Evolutionary conservation across 768 basidiomycete genomes (phyloP).

Genomic region (Tricholoma hemisulphureum): DNA sequence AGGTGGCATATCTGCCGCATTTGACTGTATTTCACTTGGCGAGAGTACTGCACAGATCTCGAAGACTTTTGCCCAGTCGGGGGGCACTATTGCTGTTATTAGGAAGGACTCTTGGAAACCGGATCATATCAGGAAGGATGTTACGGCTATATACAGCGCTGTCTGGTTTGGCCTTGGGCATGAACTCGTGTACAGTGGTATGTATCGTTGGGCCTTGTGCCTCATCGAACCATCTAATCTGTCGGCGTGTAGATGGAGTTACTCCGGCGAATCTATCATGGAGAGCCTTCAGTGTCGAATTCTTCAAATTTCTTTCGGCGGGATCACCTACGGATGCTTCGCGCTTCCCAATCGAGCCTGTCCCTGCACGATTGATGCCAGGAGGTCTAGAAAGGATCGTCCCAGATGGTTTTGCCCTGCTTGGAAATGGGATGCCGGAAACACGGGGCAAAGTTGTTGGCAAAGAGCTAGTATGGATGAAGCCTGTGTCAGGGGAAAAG

Average conservation of each 20-base stretch:
- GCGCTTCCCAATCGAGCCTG: conserved; percentile 24
- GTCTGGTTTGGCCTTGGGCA: conserved; percentile 35
- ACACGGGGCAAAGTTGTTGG: not conserved
- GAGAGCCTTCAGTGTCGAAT: conserved; percentile 30
- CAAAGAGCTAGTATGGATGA: conserved; percentile 1
- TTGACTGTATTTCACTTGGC: conserved; percentile 36
- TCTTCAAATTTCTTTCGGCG: conserved; percentile 30
- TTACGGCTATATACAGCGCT: conserved; percentile 28
- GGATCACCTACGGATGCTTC: conserved; percentile 14
- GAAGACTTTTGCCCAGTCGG: conserved; percentile 25
- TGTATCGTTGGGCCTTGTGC: not conserved
- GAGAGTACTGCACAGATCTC: conserved; percentile 29
- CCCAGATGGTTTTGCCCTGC: conserved; percentile 26
- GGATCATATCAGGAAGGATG: conserved; percentile 23
- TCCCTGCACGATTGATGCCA: conserved; percentile 33
- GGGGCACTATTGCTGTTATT: conserved; percentile 32
- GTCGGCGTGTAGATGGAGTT: conserved; percentile 15
- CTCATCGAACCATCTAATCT: not conserved
- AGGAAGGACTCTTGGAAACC: conserved; percentile 24
- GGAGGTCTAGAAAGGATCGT: conserved; percentile 28
- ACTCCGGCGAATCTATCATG: conserved; percentile 22
- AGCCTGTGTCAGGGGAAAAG: not conserved
- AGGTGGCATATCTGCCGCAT: conserved; percentile 29
- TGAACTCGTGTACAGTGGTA: conserved; percentile 31
- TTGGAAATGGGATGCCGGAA: conserved; percentile 26